phyloP scores from a whole-genome alignment of 2,329 filamentous ascomycete species.

The Huntiella savannae region DNA sequence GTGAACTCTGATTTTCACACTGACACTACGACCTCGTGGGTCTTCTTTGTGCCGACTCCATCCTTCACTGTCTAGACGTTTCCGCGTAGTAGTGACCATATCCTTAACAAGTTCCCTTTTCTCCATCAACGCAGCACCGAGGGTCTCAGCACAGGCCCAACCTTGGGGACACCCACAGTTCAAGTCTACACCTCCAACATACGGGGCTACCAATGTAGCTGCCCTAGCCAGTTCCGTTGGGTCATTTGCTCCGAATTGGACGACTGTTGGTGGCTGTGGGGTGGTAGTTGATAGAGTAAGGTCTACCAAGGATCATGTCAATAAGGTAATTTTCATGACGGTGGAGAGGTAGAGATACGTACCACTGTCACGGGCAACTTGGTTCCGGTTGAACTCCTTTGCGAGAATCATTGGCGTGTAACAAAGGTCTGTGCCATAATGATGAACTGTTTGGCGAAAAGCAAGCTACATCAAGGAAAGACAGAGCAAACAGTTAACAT shows the following conservation, averaged over 20 bases:
- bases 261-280: conserved; percentile 39
- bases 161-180: conserved; percentile 58
- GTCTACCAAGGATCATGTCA: conserved; percentile 21
- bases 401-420: conserved; percentile 58
- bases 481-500: background rate
- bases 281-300: conserved; percentile 38
- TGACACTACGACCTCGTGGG: conserved; percentile 36
- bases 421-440: conserved; percentile 45
- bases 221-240: conserved; percentile 43
- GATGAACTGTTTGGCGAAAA: conserved; percentile 46
- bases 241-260: conserved; percentile 47
- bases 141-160: conserved; percentile 49
- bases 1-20: conserved; percentile 52
- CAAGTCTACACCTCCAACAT: conserved; percentile 44
- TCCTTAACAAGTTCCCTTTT: conserved; percentile 43
- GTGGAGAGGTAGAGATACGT: conserved; percentile 11
- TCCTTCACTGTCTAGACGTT: conserved; percentile 30
- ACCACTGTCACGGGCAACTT: conserved; percentile 41
- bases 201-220: conserved; percentile 40
- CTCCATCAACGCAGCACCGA: conserved; percentile 53
- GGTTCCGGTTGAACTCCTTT: conserved; percentile 47
- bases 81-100: conserved; percentile 41
- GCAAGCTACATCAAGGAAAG: conserved; percentile 32
- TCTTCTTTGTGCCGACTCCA: conserved; percentile 29
- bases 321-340: background rate